Evolutionary conservation across 148 eudicot genomes (phyloP).

Genomic region (Cornus kousa): DNA sequence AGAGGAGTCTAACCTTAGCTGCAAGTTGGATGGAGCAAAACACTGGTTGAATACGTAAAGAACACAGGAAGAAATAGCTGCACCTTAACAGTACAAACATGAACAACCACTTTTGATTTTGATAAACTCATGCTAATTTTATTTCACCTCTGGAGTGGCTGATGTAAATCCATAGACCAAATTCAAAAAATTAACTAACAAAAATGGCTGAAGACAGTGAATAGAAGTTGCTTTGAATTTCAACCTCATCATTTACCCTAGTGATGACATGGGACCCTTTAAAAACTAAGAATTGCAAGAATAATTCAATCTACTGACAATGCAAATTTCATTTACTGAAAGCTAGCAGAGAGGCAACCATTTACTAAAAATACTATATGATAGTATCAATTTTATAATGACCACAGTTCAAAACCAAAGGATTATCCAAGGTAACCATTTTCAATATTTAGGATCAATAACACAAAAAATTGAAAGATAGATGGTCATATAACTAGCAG

Average conservation of each 20-base stretch:
- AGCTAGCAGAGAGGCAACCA: too few relatives aligned
- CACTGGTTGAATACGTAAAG: not conserved
- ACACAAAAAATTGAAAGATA: too few relatives aligned
- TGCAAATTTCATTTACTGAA: not conserved
- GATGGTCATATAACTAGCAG: too few relatives aligned
- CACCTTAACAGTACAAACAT: not conserved
- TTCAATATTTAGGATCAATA: too few relatives aligned
- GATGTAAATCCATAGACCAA: not conserved
- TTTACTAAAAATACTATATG: too few relatives aligned
- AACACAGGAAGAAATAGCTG: not conserved
- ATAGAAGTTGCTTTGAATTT: not conserved
- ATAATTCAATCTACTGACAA: not conserved
- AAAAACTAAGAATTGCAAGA: not conserved
- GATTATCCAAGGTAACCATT: too few relatives aligned
- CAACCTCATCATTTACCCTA: not conserved
- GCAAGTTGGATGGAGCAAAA: not conserved
- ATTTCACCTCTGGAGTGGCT: not conserved
- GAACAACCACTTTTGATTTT: not conserved
- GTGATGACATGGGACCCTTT: not conserved
- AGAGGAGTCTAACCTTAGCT: not conserved
- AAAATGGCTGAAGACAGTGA: not conserved
- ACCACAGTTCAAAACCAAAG: too few relatives aligned
- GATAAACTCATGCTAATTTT: not conserved
- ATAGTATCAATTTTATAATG: too few relatives aligned
- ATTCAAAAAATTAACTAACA: not conserved